Evolutionary conservation across 2,329 filamentous ascomycete species (phyloP), one percentile per base, ranked within the genome.

Genomic region (Aspergillus ruber): DNA sequence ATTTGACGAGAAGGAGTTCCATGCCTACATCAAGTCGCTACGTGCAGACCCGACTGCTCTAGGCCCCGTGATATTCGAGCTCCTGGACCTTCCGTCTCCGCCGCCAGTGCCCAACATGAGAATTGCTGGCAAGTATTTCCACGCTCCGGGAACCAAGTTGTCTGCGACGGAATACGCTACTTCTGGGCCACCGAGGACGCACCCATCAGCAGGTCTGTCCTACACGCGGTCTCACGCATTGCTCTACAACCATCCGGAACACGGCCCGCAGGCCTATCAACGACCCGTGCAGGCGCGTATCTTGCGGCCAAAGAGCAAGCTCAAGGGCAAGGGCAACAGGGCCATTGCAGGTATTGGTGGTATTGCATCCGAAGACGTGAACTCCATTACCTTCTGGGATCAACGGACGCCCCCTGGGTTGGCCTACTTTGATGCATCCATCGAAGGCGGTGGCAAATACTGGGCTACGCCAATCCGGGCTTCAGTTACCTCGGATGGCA

Each of bases 141-240:
- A 56, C 52, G 64, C 53, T 51, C 71, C 51, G 12, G 62, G 56
- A 36, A 66, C 58, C 42, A 66, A 64, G 42, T 51, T 67, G 42
- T 63, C 61, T 21, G 65, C 73, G 6, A 50, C 66, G 8, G 69
- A 71, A 48, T 78, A 77, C 56, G 68, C 67, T 29, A 57, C 63
- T 27, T 62, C 62, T 23, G 77, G 76, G 2, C 79, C 79, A 17
- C 79, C 80, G 1, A 76, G 75, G 49, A 85, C 83, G 6, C 83
- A 86, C 63, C 82, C 83, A 2, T 82, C 79, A 3, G 82, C 79
- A 4, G 83, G 83, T 52, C 69, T 86, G 4, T 77, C 78, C 12
- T 85, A 86, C 60, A 67, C 79, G 3, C 75, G 79, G 43, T 78
- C 77, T 10, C 71, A 74, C 46, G 70, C 77, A 18, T 70, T 77